Evolutionary conservation across 2,329 filamentous ascomycete genomes (phyloP), one percentile per base, ranked within the genome.

Genomic region (Pyricularia pennisetigena): DNA sequence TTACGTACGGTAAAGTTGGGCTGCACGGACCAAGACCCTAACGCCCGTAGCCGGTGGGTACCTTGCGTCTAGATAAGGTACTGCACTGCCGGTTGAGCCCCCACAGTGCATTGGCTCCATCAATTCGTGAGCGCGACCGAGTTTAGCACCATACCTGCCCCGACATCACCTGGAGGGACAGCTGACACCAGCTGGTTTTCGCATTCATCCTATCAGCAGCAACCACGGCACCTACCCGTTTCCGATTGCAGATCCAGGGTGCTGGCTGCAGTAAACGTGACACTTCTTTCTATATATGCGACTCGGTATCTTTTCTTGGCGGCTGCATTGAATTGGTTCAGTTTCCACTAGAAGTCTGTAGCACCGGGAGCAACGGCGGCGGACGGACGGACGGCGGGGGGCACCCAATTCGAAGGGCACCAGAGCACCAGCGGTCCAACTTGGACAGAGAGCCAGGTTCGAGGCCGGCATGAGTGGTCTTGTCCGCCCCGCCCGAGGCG

Each of bases 401-500:
- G 30, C 32, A 35, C 26, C 35, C 32, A 54, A 35, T 49, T 49
- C 64, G n/a, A 49, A 35, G 14, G 64, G 35, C n/a, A 49, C 30
- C 32, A 26, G 35, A 26, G 32, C 29, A 26, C 32, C 26, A 63
- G 35, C 28, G 28, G 28, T 62, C 41, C 7, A 20, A 32, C n/a
- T 4, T 61, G 57, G n/a, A 26, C 57, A n/a, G n/a, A 26, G 23
- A n/a, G 4, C n/a, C 9, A 61, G 57, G 14, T 61, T 26, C 24
- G 12, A 61, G n/a, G 57, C 57, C 66, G 66, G 54, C 54, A 79
- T 78, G 77, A 78, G 76, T 69, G 77, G 76, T 70, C 74, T 77
- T 70, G 74, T 78, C 67, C 77, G 76, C 71, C 73, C 78, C 65
- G 70, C 73, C 69, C 79, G 79, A 68, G 78, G 74, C 71, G 78